Conservation (phyloP, 495 filamentous ascomycete species). For the Aspergillus heteromorphus region DNA sequence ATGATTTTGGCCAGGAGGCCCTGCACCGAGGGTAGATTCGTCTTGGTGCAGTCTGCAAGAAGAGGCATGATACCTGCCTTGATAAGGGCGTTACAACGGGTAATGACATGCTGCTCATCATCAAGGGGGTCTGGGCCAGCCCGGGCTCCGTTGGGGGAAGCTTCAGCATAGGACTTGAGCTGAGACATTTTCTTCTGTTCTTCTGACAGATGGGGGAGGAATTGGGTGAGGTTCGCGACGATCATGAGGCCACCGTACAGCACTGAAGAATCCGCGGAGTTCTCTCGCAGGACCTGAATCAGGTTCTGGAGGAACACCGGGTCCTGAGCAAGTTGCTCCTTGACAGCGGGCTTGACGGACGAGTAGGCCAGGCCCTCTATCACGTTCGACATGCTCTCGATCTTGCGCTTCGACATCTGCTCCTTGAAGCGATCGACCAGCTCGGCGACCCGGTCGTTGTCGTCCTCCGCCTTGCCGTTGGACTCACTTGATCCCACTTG, state of each 20-base stretch:
- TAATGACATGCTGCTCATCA: slow-evolving; percentile 65
- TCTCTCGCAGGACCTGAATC: slow-evolving; percentile 56
- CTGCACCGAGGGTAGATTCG: slow-evolving; percentile 59
- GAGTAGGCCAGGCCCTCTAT: slow-evolving; percentile 93
- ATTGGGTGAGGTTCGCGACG: slow-evolving; percentile 74
- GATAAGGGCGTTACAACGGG: slow-evolving; percentile 71
- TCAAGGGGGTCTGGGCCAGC: slow-evolving; percentile 60
- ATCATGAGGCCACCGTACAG: slow-evolving; percentile 83
- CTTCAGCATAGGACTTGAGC: slow-evolving; percentile 88
- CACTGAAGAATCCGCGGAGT: slow-evolving; percentile 58
- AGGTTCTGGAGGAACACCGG: slow-evolving; percentile 59
- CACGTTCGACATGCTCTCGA: slow-evolving; percentile 55
- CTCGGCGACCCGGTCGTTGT: slow-evolving; percentile 57
- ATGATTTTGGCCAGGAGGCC: slow-evolving; percentile 68
- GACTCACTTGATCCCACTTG: slow-evolving; percentile 30
- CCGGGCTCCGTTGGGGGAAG: slow-evolving; percentile 52
- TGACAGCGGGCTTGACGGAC: slow-evolving; percentile 74
- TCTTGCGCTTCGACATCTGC: slow-evolving; percentile 60
- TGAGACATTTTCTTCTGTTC: slow-evolving; percentile 88
- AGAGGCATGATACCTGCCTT: slow-evolving; percentile 68
- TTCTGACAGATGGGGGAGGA: slow-evolving; percentile 72
- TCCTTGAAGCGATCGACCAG: slow-evolving; percentile 73
- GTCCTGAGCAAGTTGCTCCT: slow-evolving; percentile 70
- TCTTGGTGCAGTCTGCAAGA: slow-evolving; percentile 63
- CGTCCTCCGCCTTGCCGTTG: slow-evolving; percentile 38